phyloP scores from a whole-genome alignment of 2,329 filamentous ascomycete genomes.

The Aspergillus transmontanensis region DNA sequence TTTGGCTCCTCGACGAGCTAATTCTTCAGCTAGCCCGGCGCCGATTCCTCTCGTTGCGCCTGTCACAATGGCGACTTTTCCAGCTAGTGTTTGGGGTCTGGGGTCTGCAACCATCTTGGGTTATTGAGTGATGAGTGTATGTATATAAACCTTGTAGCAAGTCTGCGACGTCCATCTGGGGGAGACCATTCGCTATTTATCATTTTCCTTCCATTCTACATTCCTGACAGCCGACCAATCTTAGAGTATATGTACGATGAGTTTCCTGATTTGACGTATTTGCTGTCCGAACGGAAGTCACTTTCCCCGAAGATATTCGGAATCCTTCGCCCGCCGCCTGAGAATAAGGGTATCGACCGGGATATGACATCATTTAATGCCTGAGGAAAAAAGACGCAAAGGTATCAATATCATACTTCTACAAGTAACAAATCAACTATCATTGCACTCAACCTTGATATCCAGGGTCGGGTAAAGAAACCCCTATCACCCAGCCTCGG shows the following conservation, averaged over 20 bases:
- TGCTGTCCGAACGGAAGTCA: not conserved
- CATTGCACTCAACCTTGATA: too few species aligned
- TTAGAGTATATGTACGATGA: not conserved
- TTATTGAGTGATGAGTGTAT: not conserved
- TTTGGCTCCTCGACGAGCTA: slow-evolving; percentile 7
- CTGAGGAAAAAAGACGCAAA: not conserved
- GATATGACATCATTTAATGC: not conserved
- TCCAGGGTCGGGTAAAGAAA: too few species aligned
- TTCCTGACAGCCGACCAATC: not conserved
- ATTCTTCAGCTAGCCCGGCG: not conserved
- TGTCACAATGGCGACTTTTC: slow-evolving; percentile 10
- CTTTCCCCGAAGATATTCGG: not conserved
- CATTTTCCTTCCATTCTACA: not conserved
- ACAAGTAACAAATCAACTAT: too few species aligned
- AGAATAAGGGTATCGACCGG: not conserved
- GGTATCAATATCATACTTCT: too few species aligned
- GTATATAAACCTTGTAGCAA: not conserved
- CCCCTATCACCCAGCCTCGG: too few species aligned
- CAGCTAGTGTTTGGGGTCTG: not conserved
- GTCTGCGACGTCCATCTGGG: not conserved
- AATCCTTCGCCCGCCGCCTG: not conserved
- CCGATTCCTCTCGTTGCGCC: slow-evolving; percentile 11
- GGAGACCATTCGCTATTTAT: not conserved
- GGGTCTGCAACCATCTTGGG: not conserved
- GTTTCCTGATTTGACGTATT: not conserved